Conservation (phyloP, 306 rosid species). For the Quercus dentata region DNA sequence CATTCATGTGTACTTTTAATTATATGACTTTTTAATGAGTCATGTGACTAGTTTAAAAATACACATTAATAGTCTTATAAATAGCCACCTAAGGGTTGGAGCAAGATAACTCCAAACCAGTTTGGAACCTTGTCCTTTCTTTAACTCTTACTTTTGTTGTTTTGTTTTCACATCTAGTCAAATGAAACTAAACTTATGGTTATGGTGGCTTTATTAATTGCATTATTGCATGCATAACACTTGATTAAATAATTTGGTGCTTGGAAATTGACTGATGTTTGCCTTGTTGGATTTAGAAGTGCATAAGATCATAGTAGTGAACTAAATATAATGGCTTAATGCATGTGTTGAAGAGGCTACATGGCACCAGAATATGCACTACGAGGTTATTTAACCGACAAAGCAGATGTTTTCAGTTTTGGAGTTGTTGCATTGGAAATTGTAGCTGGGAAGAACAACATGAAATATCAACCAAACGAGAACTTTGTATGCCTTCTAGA, state of each 20-base stretch:
- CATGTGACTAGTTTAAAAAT: too few species aligned
- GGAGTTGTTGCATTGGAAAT: slow-evolving; percentile 59
- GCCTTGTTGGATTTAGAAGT: background rate
- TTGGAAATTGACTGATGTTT: background rate
- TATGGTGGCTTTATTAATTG: too few species aligned
- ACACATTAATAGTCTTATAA: too few species aligned
- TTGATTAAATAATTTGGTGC: too few species aligned
- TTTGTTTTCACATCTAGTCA: too few species aligned
- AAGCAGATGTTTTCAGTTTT: slow-evolving; percentile 65
- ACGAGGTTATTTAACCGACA: slow-evolving; percentile 51
- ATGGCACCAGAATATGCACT: slow-evolving; percentile 79
- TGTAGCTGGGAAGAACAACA: slow-evolving; percentile 44
- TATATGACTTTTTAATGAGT: too few species aligned
- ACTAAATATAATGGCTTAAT: background rate
- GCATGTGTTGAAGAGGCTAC: slow-evolving; percentile 49
- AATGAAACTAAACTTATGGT: too few species aligned
- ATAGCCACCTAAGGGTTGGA: too few species aligned
- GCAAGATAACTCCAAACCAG: background rate
- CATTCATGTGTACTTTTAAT: too few species aligned
- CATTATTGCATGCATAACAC: too few species aligned
- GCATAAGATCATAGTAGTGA: background rate
- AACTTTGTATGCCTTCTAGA: slow-evolving; percentile 58
- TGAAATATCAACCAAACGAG: slow-evolving; percentile 37
- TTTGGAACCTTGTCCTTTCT: slow-evolving; percentile 20
- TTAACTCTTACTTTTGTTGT: too few species aligned